A percentile compares a stretch with the other conserved stretches of the same genome.
These are phyloP conservation scores for Globisporangium irregulare DNA, from an alignment of 352 stramenopile species.

Conservation along the genomic window DNA sequence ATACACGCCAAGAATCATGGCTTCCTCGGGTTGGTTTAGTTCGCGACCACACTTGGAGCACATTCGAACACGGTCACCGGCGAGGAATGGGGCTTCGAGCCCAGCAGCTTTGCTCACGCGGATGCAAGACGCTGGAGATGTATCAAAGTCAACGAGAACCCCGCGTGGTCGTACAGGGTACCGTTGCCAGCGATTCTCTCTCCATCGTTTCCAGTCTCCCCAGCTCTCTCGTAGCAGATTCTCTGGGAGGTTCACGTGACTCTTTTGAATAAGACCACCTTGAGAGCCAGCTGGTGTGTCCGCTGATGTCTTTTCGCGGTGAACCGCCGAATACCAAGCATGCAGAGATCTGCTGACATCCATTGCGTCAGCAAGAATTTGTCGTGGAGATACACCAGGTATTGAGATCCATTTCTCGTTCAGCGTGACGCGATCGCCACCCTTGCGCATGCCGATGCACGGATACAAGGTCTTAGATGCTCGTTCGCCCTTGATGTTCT, in stretches of 20 bases:
- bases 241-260: conserved; percentile 46
- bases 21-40: conserved; percentile 96
- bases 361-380: conserved; percentile 83
- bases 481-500: conserved; percentile 88
- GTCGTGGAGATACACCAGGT: conserved; percentile 65
- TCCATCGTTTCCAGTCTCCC: conserved; percentile 84
- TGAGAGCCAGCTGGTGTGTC: conserved; percentile 7
- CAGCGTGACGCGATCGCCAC: conserved; percentile 93
- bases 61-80: conserved; percentile 93
- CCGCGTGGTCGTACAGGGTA: conserved; percentile 78
- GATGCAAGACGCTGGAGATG: conserved; percentile 87
- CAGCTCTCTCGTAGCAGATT: conserved; percentile 71
- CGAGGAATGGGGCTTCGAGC: conserved; percentile 86
- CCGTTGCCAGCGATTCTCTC: conserved; percentile 75
- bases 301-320: conserved; percentile 25
- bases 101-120: conserved; percentile 86
- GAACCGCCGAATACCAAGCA: conserved; percentile 67
- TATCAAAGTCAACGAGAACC: conserved; percentile 94
- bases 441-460: conserved; percentile 95
- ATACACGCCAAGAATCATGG: conserved; percentile 93
- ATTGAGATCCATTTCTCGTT: conserved; percentile 93
- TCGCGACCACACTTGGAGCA: conserved; percentile 92
- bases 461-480: conserved; percentile 92
- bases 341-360: conserved; percentile 90
- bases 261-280: conserved; percentile 8